These are phyloP conservation scores for Microdochium paspali DNA, from an alignment of 2,329 filamentous ascomycete species.

Conservation along the genomic window DNA sequence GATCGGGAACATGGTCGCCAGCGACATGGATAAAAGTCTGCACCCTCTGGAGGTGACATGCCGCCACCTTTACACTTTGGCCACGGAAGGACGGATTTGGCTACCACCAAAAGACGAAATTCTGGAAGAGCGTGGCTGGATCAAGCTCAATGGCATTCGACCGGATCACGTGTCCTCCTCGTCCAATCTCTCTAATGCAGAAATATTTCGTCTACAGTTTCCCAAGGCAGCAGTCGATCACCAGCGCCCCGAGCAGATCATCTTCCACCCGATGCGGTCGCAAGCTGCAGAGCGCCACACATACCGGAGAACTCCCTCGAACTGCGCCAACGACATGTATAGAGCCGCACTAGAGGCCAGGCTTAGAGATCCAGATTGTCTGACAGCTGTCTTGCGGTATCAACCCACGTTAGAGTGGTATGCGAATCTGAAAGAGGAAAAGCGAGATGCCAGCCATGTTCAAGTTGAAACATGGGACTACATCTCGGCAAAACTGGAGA, in stretches of 20 bases:
- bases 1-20: constrained; percentile 21
- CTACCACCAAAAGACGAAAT: constrained; percentile 22
- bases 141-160: constrained; percentile 13
- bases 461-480: constrained; percentile 31
- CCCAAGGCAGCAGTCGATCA: constrained; percentile 13
- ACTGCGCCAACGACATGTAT: constrained; percentile 34
- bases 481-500: constrained; percentile 23
- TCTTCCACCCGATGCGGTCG: constrained; percentile 35
- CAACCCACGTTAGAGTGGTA: constrained; percentile 44
- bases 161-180: background rate
- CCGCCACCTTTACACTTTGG: constrained; percentile 22
- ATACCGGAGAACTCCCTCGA: constrained; percentile 10
- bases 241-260: constrained; percentile 20
- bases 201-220: constrained; percentile 4
- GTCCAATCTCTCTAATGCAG: constrained; percentile 9
- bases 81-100: constrained; percentile 18
- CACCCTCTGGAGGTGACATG: constrained; percentile 33
- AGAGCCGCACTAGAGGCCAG: constrained; percentile 21
- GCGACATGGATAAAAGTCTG: constrained; percentile 17
- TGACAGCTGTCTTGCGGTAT: constrained; percentile 29
- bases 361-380: constrained; percentile 6
- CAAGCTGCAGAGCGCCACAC: constrained; percentile 10
- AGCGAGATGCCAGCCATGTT: constrained; percentile 40
- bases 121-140: constrained; percentile 28
- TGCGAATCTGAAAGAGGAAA: constrained; percentile 31